Evolutionary conservation across 345 rosid genomes (phyloP).

Genomic region (Euphorbia tirucalli): DNA sequence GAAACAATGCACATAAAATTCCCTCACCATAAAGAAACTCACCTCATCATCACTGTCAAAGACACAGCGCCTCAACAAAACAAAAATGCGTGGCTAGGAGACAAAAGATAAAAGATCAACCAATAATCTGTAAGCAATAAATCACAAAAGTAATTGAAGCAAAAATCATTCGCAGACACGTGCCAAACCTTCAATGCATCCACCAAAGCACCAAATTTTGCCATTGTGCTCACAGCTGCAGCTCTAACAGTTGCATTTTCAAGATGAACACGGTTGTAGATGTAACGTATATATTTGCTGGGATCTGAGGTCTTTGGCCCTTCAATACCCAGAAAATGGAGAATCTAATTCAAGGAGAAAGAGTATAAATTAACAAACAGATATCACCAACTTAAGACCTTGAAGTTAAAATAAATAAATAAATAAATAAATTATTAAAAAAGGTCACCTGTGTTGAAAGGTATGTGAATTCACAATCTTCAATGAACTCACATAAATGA

Average conservation of each 20-base stretch:
- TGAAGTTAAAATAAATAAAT: too few species aligned
- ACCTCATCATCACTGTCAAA: constrained; percentile 99
- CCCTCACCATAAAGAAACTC: constrained; percentile 20
- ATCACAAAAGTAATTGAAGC: not conserved
- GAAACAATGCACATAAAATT: not conserved
- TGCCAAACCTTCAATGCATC: constrained; percentile 72
- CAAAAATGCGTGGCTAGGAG: constrained; percentile 77
- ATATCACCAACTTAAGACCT: not conserved
- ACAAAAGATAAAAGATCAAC: constrained; percentile 14
- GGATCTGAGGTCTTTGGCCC: constrained; percentile 97
- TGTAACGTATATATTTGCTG: constrained; percentile 90
- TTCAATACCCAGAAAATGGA: constrained; percentile 94
- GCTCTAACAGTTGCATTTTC: constrained; percentile 99
- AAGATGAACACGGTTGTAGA: constrained; percentile 95
- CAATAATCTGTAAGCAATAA: constrained; percentile 7
- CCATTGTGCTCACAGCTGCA: constrained; percentile 91
- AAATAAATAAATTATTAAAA: not conserved
- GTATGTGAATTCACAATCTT: constrained; percentile 99
- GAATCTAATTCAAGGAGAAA: constrained; percentile 49
- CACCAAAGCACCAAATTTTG: constrained; percentile 92
- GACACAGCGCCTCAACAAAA: constrained; percentile 86
- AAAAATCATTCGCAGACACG: not conserved
- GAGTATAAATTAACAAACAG: not conserved
- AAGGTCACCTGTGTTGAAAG: constrained; percentile 86
- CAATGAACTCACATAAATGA: constrained; percentile 97